Evolutionary conservation across 805 yeast genomes (phyloP).

Genomic region (Cyberlindnera euphorbiae): DNA sequence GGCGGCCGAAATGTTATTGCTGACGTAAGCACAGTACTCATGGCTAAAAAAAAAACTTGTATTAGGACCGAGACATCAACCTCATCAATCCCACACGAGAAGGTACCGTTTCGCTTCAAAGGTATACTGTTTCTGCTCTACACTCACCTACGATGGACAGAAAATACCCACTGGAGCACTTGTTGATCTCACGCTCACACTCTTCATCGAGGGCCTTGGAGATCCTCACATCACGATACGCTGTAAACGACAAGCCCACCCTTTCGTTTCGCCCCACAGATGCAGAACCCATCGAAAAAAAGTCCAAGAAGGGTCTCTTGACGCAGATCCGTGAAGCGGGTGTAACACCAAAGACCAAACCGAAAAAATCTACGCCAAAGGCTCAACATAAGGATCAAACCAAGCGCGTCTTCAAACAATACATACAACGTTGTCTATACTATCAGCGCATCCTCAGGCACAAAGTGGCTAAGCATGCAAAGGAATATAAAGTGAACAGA

Average conservation of each 20-base stretch:
- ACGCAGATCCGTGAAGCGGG: constrained; percentile 7
- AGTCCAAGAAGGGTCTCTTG: constrained; percentile 12
- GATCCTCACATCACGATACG: constrained; percentile 32
- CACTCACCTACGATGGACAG: constrained; percentile 16
- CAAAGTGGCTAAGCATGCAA: constrained; percentile 15
- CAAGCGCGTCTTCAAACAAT: constrained; percentile 25
- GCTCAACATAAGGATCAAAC: constrained; percentile 26
- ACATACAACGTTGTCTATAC: constrained; percentile 22
- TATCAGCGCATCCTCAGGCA: constrained; percentile 24
- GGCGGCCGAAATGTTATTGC: too few relatives aligned
- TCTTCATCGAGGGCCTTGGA: constrained; percentile 24
- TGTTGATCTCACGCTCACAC: constrained; percentile 19
- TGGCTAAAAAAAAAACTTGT: not conserved
- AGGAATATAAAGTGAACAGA: not conserved
- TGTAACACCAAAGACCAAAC: constrained; percentile 8
- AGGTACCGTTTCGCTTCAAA: too few relatives aligned
- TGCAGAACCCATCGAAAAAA: constrained; percentile 22
- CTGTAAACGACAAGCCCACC: constrained; percentile 25
- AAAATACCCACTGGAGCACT: constrained; percentile 21
- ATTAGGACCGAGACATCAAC: too few relatives aligned
- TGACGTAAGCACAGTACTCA: too few relatives aligned
- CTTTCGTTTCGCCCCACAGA: constrained; percentile 30
- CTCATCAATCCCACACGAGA: too few relatives aligned
- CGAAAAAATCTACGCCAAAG: constrained; percentile 10
- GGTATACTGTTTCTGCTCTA: not conserved